Base-by-base conservation (phyloP, 1,139 yeast genomes). In the Kodamaea sp. region DNA sequence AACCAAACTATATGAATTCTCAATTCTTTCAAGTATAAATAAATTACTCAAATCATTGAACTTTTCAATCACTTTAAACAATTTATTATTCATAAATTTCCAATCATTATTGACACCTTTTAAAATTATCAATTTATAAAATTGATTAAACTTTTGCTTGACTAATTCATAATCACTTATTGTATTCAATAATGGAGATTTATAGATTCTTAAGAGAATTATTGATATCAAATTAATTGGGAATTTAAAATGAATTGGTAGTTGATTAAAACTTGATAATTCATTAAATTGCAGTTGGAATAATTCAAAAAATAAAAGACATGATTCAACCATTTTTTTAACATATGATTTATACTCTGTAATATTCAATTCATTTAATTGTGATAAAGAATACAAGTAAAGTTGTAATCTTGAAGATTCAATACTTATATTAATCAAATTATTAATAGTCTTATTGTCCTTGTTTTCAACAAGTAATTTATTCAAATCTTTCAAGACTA, bases 241-340 rank as follows among this genome's bases (percentile, higher is more conserved):
- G 44, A 70, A 68, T 38, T 63, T 64, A 48, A 60, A 69, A 48
- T 69, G 73, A 24, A 71, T 56, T 2, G 76, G 75, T 11, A 70
- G 48, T 46, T 62, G 71, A 40, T 59, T 58, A 40, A 61, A 60
- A 45, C 55, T 57, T 11, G 46, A 39, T 7, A 50, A 39, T 35
- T 52, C 50, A 5, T 45, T 45, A 41, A 66, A 60, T 27, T 60
- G 61, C 15, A 36, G 34, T 26, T 52, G 48, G 34, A 58, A 58
- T 24, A 60, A 42, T 12, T 53, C 53, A 26, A 65, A 52, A 25
- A 69, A 55, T 4, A 42, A 38, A 39, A 57, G 55, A 48, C 75
- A 67, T 35, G 67, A 57, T 8, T 42, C 36, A 2, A 69, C 46
- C 3, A 70, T 57, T 37, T 67, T 67, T 35, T 54, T 45, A 23